These are phyloP conservation scores for Jackrogersella multiformis DNA, from an alignment of 495 filamentous ascomycete species.

Conservation along the genomic window DNA sequence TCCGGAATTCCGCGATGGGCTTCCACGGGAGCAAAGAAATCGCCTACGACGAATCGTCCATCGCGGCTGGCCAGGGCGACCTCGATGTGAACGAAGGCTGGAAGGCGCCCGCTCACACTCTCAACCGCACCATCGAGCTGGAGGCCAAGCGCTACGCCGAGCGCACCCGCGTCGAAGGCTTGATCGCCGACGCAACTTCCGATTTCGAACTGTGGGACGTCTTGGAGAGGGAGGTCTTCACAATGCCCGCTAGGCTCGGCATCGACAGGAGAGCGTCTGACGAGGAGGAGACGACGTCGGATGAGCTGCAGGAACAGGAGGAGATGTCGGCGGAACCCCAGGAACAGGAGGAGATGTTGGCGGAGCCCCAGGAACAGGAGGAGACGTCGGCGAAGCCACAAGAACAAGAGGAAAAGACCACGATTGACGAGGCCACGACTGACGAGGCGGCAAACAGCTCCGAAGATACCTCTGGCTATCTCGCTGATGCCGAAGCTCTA, in stretches of 20 bases:
- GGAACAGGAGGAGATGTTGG: background rate
- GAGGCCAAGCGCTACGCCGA: conserved; percentile 52
- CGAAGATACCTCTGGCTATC: background rate
- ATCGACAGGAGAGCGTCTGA: conserved; percentile 18
- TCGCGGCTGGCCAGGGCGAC: conserved; percentile 37
- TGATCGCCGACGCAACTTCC: conserved; percentile 61
- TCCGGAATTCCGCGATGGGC: conserved; percentile 23
- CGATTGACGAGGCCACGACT: background rate
- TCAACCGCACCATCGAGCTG: conserved; percentile 45
- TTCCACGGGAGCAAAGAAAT: background rate
- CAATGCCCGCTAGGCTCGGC: conserved; percentile 60
- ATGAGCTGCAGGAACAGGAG: background rate
- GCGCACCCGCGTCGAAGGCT: conserved; percentile 55
- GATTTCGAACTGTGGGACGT: conserved; percentile 78
- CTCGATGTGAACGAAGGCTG: conserved; percentile 42
- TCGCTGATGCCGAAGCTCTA: background rate
- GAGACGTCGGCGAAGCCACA: background rate
- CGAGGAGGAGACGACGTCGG: background rate
- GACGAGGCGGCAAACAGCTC: background rate
- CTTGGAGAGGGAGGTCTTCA: conserved; percentile 74
- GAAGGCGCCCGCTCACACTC: conserved; percentile 20
- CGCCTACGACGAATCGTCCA: conserved; percentile 13
- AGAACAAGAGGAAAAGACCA: background rate
- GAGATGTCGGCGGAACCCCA: background rate
- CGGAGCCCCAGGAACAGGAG: too few species aligned